Percentiles rank a stretch among this genome's conserved stretches.
phyloP scores from a whole-genome alignment of 225 moss, liverwort and hornwort species.

The Straminergon stramineum region DNA sequence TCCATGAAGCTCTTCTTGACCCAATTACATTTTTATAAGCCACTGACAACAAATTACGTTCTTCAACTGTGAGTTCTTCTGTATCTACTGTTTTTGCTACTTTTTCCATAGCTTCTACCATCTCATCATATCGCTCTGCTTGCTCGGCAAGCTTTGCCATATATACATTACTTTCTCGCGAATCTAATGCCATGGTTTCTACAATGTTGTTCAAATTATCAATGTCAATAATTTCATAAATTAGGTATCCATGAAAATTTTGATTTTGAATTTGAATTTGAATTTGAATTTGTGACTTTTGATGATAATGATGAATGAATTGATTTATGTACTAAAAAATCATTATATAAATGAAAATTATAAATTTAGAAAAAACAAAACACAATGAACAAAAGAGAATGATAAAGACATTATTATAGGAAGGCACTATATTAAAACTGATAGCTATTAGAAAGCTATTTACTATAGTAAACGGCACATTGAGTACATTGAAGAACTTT shows the following conservation, averaged over 20 bases:
- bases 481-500: no score
- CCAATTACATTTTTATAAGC: slow-evolving; percentile 61
- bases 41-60: slow-evolving; percentile 43
- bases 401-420: neutral
- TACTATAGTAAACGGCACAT: neutral
- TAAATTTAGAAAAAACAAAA: accelerated
- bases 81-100: slow-evolving; percentile 40
- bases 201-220: neutral
- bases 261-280: neutral
- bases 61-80: slow-evolving; percentile 35
- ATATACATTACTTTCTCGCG: slow-evolving; percentile 32
- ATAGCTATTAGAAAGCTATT: neutral
- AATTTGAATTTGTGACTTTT: no score
- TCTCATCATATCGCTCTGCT: slow-evolving; percentile 49
- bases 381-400: neutral
- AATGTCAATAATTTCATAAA: neutral
- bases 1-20: slow-evolving; percentile 47
- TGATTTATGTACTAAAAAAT: no score
- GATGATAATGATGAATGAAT: accelerated
- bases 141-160: slow-evolving; percentile 62
- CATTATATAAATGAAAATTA: neutral
- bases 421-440: neutral
- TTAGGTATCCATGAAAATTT: neutral
- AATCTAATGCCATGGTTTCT: neutral
- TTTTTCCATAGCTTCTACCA: slow-evolving; percentile 60